phyloP scores from a whole-genome alignment of 2,329 filamentous ascomycete genomes.

The Trichoderma sp. region DNA sequence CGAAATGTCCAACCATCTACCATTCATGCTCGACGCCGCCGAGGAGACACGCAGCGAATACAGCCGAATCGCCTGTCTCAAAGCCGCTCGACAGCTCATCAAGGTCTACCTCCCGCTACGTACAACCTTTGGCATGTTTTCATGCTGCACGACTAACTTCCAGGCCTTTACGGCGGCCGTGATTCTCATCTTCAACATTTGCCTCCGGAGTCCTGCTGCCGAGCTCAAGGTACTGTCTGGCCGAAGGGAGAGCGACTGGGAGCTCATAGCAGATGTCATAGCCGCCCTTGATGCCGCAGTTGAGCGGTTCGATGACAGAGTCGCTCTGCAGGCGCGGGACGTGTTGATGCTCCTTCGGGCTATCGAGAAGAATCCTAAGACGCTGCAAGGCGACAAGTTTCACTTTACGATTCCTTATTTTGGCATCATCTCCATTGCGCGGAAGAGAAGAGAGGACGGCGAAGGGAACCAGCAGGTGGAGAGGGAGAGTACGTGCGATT shows the following conservation, averaged over 20 bases:
- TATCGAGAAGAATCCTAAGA: slow-evolving; percentile 8
- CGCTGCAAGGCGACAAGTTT: slow-evolving; percentile 9
- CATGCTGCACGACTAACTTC: slow-evolving; percentile 23
- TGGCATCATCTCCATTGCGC: slow-evolving; percentile 14
- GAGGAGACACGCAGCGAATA: slow-evolving; percentile 14
- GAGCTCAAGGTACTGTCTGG: slow-evolving; percentile 8
- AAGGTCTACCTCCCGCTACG: slow-evolving; percentile 16
- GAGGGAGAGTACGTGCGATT: too few species aligned
- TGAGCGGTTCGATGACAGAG: slow-evolving; percentile 14
- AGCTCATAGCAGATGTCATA: slow-evolving; percentile 7
- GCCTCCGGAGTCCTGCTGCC: not conserved
- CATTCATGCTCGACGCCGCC: slow-evolving; percentile 23
- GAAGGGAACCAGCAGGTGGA: not conserved
- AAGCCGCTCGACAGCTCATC: slow-evolving; percentile 21
- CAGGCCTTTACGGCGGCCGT: slow-evolving; percentile 25
- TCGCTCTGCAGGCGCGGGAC: slow-evolving; percentile 18
- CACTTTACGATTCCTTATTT: slow-evolving; percentile 23
- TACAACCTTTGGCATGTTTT: slow-evolving; percentile 25
- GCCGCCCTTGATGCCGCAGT: slow-evolving; percentile 1
- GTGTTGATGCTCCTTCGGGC: slow-evolving; percentile 18
- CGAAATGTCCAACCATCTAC: slow-evolving; percentile 19
- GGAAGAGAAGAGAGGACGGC: not conserved
- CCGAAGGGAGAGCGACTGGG: slow-evolving; percentile 18
- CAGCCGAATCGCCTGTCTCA: slow-evolving; percentile 20
- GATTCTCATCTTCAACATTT: slow-evolving; percentile 25